Evolutionary conservation across 805 yeast species (phyloP).

Genomic region (Teunomyces atbi): DNA sequence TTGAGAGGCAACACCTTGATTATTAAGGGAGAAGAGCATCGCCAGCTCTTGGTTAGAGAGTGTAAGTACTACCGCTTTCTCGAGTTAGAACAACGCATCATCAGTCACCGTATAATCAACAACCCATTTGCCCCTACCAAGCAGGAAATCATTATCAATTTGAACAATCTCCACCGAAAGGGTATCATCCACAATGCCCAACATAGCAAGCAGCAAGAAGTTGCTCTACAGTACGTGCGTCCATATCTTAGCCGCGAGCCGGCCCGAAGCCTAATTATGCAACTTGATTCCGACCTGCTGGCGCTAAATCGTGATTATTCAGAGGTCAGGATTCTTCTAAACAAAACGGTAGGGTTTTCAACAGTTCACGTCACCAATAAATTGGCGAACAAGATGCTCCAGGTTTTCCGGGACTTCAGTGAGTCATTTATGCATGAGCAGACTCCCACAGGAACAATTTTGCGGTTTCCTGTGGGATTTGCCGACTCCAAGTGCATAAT

Average conservation of each 20-base stretch:
- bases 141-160: slow-evolving; percentile 57
- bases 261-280: slow-evolving; percentile 28
- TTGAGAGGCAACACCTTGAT: slow-evolving; percentile 54
- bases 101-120: slow-evolving; percentile 47
- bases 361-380: slow-evolving; percentile 26
- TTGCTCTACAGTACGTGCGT: slow-evolving; percentile 27
- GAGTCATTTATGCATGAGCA: slow-evolving; percentile 17
- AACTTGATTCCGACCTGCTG: slow-evolving; percentile 21
- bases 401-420: slow-evolving; percentile 21
- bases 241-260: slow-evolving; percentile 36
- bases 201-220: slow-evolving; percentile 16
- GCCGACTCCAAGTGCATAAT: slow-evolving; percentile 27
- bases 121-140: slow-evolving; percentile 48
- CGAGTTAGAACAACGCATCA: slow-evolving; percentile 68
- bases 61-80: slow-evolving; percentile 75
- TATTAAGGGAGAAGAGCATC: slow-evolving; percentile 51
- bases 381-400: slow-evolving; percentile 20
- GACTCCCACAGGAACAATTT: slow-evolving; percentile 13
- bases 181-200: slow-evolving; percentile 30
- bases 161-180: slow-evolving; percentile 44
- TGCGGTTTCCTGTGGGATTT: slow-evolving; percentile 25
- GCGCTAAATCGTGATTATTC: slow-evolving; percentile 14
- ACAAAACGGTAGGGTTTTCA: slow-evolving; percentile 23
- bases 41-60: slow-evolving; percentile 60
- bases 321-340: slow-evolving; percentile 33